Base-by-base conservation (phyloP, 108 stramenopile species). In the Stephanodiscus minutulus region DNA sequence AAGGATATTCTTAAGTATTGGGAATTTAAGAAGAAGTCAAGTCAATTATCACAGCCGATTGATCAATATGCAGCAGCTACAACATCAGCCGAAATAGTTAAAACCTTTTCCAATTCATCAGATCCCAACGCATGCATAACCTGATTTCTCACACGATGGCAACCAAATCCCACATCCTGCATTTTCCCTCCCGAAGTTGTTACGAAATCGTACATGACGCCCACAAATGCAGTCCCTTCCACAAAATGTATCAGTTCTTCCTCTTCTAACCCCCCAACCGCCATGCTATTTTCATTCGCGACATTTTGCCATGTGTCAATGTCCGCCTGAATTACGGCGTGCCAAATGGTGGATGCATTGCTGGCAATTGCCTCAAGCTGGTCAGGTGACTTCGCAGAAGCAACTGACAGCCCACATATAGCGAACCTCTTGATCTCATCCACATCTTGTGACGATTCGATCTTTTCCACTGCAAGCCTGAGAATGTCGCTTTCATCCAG, bases 261-360 rank as follows among this genome's bases (percentile, higher is more conserved):
- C 29, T 70, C 62, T 17, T 58, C 41, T 11, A 70, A 47, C 10
- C 76, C 76, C 10, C 65, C 61, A 25, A 77, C 61, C 28, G 76
- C 37, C 47, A 36, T 49, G 49, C 29, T 39, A 56, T 55, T 70
- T 22, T 70, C 76, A 7, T 62, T 65, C n/a, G 62, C 60, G 17
- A 76, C 55, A 55, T 25, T 61, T 22, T 63, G 58, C 76, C 76
- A 77, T 31, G 11, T 58, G 36, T 64, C 41, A 55, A 77, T 77
- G 21, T 77, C 76, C 24, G 36, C 55, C 29, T 64, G 43, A 28
- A 77, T 70, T 1, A 48, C 54, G 49, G 68, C 68, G 52, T 66
- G 48, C 76, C 76, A 77, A 49, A 77, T 60, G 29, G 62, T 10
- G 12, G 76, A 35, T 3, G 76, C 76, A 37, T 20, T 15, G 39